Evolutionary conservation across 2,329 filamentous ascomycete species (phyloP).

Genomic region (Epichloe glyceriae): DNA sequence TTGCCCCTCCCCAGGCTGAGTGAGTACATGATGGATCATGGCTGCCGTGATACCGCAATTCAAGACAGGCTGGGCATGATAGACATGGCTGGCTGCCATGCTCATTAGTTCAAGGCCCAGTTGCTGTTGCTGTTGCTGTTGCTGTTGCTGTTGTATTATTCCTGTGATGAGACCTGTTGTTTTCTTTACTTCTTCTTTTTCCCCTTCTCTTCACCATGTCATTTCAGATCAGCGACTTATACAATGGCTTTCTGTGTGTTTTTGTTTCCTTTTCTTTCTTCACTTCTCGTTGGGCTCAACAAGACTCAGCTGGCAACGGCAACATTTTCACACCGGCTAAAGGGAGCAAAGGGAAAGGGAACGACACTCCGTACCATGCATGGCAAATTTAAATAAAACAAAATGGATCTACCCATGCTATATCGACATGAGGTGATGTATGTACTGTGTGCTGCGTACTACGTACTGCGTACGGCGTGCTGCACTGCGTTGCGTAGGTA

Average conservation of each 20-base stretch:
- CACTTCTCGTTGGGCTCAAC: background rate
- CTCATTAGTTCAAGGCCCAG: background rate
- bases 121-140: background rate
- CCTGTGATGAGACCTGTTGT: background rate
- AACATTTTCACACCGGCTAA: background rate
- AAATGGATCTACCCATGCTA: no score
- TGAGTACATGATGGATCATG: background rate
- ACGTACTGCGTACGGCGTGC: no score
- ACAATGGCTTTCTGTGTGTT: background rate
- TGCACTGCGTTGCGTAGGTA: background rate
- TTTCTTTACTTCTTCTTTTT: background rate
- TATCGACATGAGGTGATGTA: background rate
- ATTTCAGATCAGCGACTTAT: background rate
- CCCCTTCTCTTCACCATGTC: background rate
- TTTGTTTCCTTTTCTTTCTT: background rate
- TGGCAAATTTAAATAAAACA: background rate
- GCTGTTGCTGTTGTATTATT: background rate
- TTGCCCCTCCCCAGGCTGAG: background rate
- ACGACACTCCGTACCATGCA: background rate
- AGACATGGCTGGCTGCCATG: background rate
- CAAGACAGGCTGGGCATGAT: background rate
- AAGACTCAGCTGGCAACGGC: constrained; percentile 3
- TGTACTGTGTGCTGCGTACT: no score
- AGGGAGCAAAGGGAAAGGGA: background rate
- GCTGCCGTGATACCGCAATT: background rate